These are phyloP conservation scores for Fragaria nilgerrensis DNA, from an alignment of 306 rosid genomes.

Conservation along the genomic window DNA sequence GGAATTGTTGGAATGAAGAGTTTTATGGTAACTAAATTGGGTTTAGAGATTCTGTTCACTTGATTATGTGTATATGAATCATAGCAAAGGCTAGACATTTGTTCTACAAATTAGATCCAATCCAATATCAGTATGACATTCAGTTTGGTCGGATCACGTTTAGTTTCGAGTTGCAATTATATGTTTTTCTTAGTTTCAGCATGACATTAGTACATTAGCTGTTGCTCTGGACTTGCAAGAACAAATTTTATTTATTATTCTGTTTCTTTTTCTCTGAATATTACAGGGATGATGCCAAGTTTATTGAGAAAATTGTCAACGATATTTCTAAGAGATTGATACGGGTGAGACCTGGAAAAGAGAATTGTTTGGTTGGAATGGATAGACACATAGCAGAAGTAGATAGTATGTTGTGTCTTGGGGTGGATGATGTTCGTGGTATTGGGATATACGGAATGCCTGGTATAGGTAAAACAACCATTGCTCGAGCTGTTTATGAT, in stretches of 20 bases:
- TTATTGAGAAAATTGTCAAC: background rate
- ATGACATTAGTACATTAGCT: background rate
- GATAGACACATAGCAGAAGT: background rate
- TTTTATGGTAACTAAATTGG: background rate
- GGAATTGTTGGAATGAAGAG: background rate
- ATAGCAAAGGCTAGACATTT: background rate
- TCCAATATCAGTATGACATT: no score
- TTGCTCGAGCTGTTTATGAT: background rate
- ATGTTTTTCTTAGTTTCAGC: background rate
- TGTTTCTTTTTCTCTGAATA: background rate
- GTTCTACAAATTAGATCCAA: no score
- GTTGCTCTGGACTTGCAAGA: background rate
- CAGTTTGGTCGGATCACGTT: background rate
- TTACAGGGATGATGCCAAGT: slow-evolving; percentile 1
- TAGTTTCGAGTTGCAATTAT: background rate
- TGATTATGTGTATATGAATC: background rate
- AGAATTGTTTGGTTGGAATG: slow-evolving; percentile 10
- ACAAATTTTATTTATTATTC: background rate
- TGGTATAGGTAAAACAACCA: slow-evolving; percentile 18
- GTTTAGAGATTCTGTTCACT: background rate
- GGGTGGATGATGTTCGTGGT: background rate
- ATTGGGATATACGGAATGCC: slow-evolving; percentile 17
- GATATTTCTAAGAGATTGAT: background rate
- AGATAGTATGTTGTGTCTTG: background rate
- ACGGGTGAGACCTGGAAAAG: background rate